Base-by-base conservation (phyloP, 371 early-diverging fungal species). In the Apophysomyces trapeziformis region DNA sequence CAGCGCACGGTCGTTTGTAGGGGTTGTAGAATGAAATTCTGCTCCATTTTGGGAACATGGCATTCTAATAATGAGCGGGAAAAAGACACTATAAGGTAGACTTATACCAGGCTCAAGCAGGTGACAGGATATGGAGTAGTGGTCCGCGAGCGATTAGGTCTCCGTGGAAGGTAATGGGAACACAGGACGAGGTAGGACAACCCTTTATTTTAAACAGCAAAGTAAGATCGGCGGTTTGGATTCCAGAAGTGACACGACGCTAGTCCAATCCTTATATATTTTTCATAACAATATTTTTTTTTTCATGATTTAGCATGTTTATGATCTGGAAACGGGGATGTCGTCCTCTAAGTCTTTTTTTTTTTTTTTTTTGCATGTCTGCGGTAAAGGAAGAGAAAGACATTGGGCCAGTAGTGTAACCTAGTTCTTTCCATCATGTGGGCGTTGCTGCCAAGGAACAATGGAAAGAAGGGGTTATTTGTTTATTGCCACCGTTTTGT, bases 11-110 rank as follows among this genome's bases (percentile, higher is more conserved):
- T 26, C 64, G 9, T 68, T 89, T 61, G 58, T 89, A 56, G 77
- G 75, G 66, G 74, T 66, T 88, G 7, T 90, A 89, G 91, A 75
- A 76, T n/a, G 84, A 78, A 47, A 80, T 84, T 39, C 61, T 88
- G 11, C 70, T 66, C 7, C 73, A 78, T 37, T 26, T 26, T 41
- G 71, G 21, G 79, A 75, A 60, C 77, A 79, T 38, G 16, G 61
- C 61, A 14, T 62, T 87, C 14, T 77, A 74, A 41, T 26, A 26
- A 26, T 26, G 32, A 26, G 32, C 32, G 32, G 32, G 32, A 26
- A 26, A 26, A 2, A 26, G 32, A 26, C 32, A 26, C 32, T 26
- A 26, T n/a, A 26, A 26, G 32, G 32, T 26, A 3, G 32, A 26
- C 32, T 26, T 87, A 85, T 56, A 57, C 60, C 8, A 71, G 64